Conservation (phyloP, 352 stramenopile genomes). For the Phytophthora gonapodyides region DNA sequence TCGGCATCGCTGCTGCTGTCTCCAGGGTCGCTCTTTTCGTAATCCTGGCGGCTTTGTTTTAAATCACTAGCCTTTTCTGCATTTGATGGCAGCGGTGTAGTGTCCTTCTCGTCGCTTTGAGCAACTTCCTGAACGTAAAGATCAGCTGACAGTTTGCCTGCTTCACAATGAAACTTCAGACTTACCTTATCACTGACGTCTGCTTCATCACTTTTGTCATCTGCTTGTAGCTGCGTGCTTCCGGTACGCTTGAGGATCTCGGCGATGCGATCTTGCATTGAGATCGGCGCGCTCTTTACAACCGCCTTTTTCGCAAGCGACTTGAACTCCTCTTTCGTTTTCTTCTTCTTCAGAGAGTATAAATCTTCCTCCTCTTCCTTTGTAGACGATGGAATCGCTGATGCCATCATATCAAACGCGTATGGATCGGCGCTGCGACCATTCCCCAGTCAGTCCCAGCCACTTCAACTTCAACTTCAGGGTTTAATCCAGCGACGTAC, state of each 20-base stretch:
- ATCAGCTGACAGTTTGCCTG: neutral
- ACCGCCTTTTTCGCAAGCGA: slow-evolving; percentile 33
- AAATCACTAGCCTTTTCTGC: neutral
- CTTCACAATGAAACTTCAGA: slow-evolving; percentile 7
- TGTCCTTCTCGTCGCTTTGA: slow-evolving; percentile 14
- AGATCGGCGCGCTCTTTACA: slow-evolving; percentile 32
- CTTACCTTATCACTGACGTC: slow-evolving; percentile 20
- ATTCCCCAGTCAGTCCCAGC: slow-evolving; percentile 14
- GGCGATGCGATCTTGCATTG: slow-evolving; percentile 74
- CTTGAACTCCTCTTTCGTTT: slow-evolving; percentile 40
- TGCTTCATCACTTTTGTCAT: slow-evolving; percentile 32
- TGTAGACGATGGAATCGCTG: slow-evolving; percentile 31
- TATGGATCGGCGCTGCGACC: slow-evolving; percentile 65
- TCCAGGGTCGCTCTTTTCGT: slow-evolving; percentile 1
- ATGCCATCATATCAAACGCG: slow-evolving; percentile 61
- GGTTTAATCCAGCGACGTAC: slow-evolving; percentile 26
- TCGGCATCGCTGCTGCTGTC: slow-evolving; percentile 25
- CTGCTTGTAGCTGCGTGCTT: slow-evolving; percentile 44
- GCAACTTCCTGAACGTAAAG: slow-evolving; percentile 1
- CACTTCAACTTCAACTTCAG: neutral
- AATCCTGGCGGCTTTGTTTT: neutral
- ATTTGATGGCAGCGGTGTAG: neutral
- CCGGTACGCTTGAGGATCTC: slow-evolving; percentile 82
- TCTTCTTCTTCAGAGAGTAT: slow-evolving; percentile 26
- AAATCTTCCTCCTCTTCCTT: slow-evolving; percentile 35